Evolutionary conservation across 768 basidiomycete genomes (phyloP).

Genomic region (Phlegmacium glaucopus): DNA sequence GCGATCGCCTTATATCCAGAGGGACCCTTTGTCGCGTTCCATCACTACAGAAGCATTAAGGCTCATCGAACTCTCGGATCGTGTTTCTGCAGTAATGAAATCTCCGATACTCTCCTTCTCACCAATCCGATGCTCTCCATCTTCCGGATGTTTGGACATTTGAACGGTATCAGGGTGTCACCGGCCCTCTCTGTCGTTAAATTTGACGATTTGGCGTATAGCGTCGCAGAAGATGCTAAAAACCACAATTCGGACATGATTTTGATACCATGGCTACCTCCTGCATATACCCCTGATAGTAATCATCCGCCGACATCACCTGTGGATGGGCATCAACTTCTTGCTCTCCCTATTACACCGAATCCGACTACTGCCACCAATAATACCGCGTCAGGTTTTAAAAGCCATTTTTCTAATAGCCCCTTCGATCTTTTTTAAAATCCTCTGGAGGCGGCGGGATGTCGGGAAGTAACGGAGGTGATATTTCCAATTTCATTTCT

Average conservation of each 20-base stretch:
- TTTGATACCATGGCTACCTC: constrained; percentile 76
- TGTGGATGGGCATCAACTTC: constrained; percentile 7
- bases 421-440: constrained; percentile 76
- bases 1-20: constrained; percentile 7
- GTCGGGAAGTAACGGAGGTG: background rate
- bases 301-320: constrained; percentile 8
- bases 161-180: constrained; percentile 63
- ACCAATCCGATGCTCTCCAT: constrained; percentile 72
- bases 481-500: constrained; percentile 34
- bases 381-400: constrained; percentile 9
- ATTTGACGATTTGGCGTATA: constrained; percentile 67
- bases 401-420: constrained; percentile 32
- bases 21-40: constrained; percentile 3
- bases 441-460: constrained; percentile 14
- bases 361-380: constrained; percentile 2
- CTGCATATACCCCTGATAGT: constrained; percentile 17
- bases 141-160: constrained; percentile 72
- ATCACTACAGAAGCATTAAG: constrained; percentile 73
- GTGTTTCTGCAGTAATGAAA: constrained; percentile 86
- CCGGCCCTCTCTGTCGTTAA: constrained; percentile 73
- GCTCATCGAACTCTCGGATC: constrained; percentile 82
- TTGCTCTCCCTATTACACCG: constrained; percentile 10
- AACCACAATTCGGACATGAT: constrained; percentile 66
- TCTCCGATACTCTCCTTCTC: constrained; percentile 65
- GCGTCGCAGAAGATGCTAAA: constrained; percentile 65